Percentiles rank a stretch among this genome's conserved stretches.
Evolutionary conservation across 2,329 filamentous ascomycete genomes (phyloP).

Genomic region (Cercospora berteroae): DNA sequence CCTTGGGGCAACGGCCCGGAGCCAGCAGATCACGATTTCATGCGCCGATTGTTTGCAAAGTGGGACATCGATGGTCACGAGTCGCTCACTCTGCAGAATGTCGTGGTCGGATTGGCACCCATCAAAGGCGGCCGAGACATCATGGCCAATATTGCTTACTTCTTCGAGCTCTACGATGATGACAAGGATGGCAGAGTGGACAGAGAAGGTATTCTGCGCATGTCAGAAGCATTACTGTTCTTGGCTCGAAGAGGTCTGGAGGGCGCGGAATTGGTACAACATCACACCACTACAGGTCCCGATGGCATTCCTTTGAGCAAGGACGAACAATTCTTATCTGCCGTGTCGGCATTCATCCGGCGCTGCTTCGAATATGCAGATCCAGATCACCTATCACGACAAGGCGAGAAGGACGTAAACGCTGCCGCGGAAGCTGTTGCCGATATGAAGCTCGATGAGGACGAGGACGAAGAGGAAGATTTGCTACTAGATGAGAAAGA

Average conservation of each 20-base stretch:
- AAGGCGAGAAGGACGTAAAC: slow-evolving; percentile 37
- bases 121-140: slow-evolving; percentile 94
- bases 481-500: slow-evolving; percentile 53
- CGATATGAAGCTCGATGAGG: slow-evolving; percentile 74
- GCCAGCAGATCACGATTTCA: slow-evolving; percentile 91
- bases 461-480: slow-evolving; percentile 59
- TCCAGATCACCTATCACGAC: slow-evolving; percentile 59
- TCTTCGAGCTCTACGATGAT: slow-evolving; percentile 96
- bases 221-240: slow-evolving; percentile 91
- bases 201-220: slow-evolving; percentile 88
- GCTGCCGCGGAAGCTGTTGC: slow-evolving; percentile 44
- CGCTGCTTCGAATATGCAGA: slow-evolving; percentile 98
- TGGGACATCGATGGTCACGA: slow-evolving; percentile 81
- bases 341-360: slow-evolving; percentile 91
- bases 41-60: slow-evolving; percentile 78
- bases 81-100: slow-evolving; percentile 82
- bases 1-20: slow-evolving; percentile 62
- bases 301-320: slow-evolving; percentile 47
- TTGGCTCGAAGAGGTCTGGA: slow-evolving; percentile 78
- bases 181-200: slow-evolving; percentile 88
- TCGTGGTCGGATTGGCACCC: slow-evolving; percentile 83
- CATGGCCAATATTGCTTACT: slow-evolving; percentile 96
- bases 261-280: slow-evolving; percentile 47
- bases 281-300: slow-evolving; percentile 30
- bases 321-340: slow-evolving; percentile 86